Evolutionary conservation across 371 early-diverging fungal genomes (phyloP), one percentile per base, ranked within the genome.

Genomic region (Apophysomyces elegans): DNA sequence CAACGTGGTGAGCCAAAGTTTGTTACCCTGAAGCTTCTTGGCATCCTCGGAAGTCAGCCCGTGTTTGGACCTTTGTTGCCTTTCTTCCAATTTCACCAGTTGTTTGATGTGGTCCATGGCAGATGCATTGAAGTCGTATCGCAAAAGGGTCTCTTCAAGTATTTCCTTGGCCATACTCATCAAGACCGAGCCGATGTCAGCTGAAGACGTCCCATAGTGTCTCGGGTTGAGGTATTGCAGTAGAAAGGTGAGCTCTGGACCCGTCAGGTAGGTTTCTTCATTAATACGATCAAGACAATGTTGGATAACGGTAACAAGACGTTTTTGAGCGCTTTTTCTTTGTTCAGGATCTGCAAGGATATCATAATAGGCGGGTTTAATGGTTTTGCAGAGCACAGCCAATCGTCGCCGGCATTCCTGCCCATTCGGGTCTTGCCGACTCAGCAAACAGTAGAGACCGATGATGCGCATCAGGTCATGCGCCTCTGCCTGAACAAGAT

Each of bases 1-100:
- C 47, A 86, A 68, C 1, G 85, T 85, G 0, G 86, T 76, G 7
- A 85, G 62, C 88, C 88, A 87, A 16, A 86, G 73, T 36, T 69
- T 72, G n/a, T 77, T 64, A 2, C 77, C 68, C 39, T 80, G 77
- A 5, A 78, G 13, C n/a, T 36, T 64, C 36, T 73, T 78, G 12
- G 71, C 62, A 7, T 73, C 75, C n/a, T 80, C 71, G 7, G 64
- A 32, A 3, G 77, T 14, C 1, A 59, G 44, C 1, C 37, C 54
- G 14, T 37, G 45, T 66, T 69, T 59, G 56, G 56, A 14, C 18
- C 58, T 54, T 68, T 79, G 26, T 56, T 64, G 36, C 63, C 46
- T 37, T 70, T 82, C 73, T 58, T 84, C 81, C 0, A 84, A 47
- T 47, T 79, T 80, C 18, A 78, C 59, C 1, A 81, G 61, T 7